Conservation (phyloP, 176 grass and related monocot species). For the barley (Hordeum vulgare) region MorexV3_pseudomolecules_assembly NC_058519.1:457748665-457749164, state of each 20-base stretch:
- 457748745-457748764: neutral
- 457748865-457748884: neutral
- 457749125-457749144: neutral
- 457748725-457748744: neutral
- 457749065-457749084: neutral
- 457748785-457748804: neutral
- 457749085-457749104: too few relatives aligned
- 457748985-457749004: neutral
- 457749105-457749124: neutral
- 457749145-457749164: neutral
- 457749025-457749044: neutral
- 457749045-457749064: neutral
- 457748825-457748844: neutral
- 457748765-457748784: neutral
- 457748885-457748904: neutral
- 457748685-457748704: neutral
- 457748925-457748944: neutral
- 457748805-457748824: neutral
- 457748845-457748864: neutral
- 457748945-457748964: neutral
- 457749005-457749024: neutral
- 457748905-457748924: neutral
- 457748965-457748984: neutral
- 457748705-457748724: neutral
- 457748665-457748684: neutral